Evolutionary conservation across 176 grass and related monocot genomes (phyloP).

Genomic region (Poa annua): DNA sequence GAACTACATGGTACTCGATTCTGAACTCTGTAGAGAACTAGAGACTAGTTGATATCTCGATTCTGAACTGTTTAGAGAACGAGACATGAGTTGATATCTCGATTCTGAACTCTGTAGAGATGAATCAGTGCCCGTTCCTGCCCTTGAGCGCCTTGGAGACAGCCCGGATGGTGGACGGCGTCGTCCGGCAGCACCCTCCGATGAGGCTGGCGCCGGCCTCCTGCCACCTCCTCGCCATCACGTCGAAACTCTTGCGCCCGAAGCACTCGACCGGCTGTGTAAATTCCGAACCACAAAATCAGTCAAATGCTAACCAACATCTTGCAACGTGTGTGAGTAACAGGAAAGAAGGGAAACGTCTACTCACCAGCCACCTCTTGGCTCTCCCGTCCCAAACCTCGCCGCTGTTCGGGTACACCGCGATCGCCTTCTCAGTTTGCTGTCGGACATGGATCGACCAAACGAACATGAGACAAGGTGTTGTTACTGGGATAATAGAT

Average conservation of each 20-base stretch:
- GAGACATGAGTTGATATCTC: not conserved
- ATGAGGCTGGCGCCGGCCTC: slow-evolving; percentile 72
- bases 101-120: slow-evolving; percentile 3
- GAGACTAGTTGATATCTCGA: not conserved
- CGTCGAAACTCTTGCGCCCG: slow-evolving; percentile 63
- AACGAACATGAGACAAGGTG: not conserved
- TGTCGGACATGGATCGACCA: slow-evolving; percentile 29
- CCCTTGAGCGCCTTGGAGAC: slow-evolving; percentile 65
- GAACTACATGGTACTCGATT: not conserved
- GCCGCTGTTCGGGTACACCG: slow-evolving; percentile 86
- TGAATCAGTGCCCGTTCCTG: not conserved
- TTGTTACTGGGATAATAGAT: not conserved
- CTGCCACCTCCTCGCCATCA: slow-evolving; percentile 57
- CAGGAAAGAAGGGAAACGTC: not conserved
- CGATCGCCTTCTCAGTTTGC: slow-evolving; percentile 73
- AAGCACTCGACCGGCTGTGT: slow-evolving; percentile 59
- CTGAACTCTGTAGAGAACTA: not conserved
- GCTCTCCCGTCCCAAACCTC: slow-evolving; percentile 79
- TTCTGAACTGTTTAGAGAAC: not conserved
- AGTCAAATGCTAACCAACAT: not conserved
- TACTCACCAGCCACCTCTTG: slow-evolving; percentile 85
- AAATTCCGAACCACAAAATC: not conserved
- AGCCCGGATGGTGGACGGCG: slow-evolving; percentile 62
- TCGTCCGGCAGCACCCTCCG: slow-evolving; percentile 80
- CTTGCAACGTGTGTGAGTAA: not conserved